These are phyloP conservation scores for Fonsecaea nubica DNA, from an alignment of 2,329 filamentous ascomycete species.

Conservation along the genomic window DNA sequence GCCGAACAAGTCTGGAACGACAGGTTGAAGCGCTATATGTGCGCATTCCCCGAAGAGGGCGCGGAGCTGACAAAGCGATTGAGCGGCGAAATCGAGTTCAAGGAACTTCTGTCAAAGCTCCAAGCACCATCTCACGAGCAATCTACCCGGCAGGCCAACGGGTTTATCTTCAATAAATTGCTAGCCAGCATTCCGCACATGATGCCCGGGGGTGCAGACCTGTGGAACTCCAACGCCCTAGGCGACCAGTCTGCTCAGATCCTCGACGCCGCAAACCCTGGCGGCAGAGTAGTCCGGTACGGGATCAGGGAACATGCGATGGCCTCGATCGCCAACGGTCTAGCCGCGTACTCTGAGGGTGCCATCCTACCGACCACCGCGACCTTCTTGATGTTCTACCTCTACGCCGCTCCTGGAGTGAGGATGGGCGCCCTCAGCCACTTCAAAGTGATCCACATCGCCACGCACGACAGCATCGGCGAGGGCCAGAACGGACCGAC, in stretches of 20 bases:
- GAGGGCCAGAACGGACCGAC: constrained; percentile 67
- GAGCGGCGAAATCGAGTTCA: neutral
- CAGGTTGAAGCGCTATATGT: neutral
- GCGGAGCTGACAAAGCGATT: neutral
- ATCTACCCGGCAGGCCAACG: neutral
- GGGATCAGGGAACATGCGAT: constrained; percentile 69
- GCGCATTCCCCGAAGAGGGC: neutral
- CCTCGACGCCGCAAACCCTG: constrained; percentile 42
- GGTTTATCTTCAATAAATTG: constrained; percentile 22
- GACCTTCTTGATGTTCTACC: too few relatives aligned
- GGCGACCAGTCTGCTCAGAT: constrained; percentile 30
- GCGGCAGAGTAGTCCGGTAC: constrained; percentile 62
- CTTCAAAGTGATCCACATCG: constrained; percentile 63
- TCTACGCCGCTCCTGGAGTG: constrained; percentile 49
- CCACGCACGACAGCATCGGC: constrained; percentile 65
- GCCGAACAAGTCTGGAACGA: neutral
- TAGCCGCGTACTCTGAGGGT: constrained; percentile 64
- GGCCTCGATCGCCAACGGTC: constrained; percentile 80
- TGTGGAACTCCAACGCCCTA: constrained; percentile 38
- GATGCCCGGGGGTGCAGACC: constrained; percentile 39
- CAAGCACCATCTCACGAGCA: neutral
- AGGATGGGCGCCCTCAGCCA: constrained; percentile 64
- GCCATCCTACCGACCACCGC: constrained; percentile 54
- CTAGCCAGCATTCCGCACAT: constrained; percentile 27
- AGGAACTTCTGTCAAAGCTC: neutral